Evolutionary conservation across 768 basidiomycete genomes (phyloP).

Genomic region (Boletus rubroflammeus): DNA sequence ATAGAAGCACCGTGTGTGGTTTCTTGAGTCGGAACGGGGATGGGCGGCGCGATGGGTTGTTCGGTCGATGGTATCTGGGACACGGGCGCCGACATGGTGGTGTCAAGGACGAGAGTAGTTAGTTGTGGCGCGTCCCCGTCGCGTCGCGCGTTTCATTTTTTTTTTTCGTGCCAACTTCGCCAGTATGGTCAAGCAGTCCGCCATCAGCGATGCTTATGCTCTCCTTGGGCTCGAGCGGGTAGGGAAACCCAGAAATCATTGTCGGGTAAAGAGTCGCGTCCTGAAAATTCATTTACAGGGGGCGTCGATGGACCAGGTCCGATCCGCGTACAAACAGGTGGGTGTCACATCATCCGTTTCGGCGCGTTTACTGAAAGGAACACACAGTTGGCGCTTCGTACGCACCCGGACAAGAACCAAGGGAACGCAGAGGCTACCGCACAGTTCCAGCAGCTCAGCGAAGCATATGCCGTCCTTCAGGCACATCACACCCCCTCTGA

Average conservation of each 20-base stretch:
- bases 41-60: not conserved
- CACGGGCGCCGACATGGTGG: conserved; percentile 8
- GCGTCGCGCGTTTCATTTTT: conserved; percentile 19
- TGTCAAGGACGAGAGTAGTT: not conserved
- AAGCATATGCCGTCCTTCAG: conserved; percentile 61
- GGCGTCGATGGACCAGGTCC: conserved; percentile 59
- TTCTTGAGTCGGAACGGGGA: conserved; percentile 7
- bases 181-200: conserved; percentile 36
- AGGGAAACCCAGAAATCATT: conserved; percentile 1
- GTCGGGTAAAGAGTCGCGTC: not conserved
- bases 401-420: conserved; percentile 77
- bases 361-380: not conserved
- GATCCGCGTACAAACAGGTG: conserved; percentile 67
- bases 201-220: conserved; percentile 37
- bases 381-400: conserved; percentile 55
- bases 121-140: conserved; percentile 25
- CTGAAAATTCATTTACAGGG: conserved; percentile 39
- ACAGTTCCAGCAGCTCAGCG: conserved; percentile 66
- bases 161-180: conserved; percentile 8
- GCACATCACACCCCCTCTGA: conserved; percentile 44
- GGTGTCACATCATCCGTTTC: conserved; percentile 6
- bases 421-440: conserved; percentile 61
- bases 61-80: not conserved
- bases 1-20: conserved; percentile 27
- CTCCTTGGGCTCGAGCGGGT: conserved; percentile 57